Evolutionary conservation across 495 filamentous ascomycete genomes (phyloP), one percentile per base, ranked within the genome.

Genomic region (Elaphomyces granulatus): DNA sequence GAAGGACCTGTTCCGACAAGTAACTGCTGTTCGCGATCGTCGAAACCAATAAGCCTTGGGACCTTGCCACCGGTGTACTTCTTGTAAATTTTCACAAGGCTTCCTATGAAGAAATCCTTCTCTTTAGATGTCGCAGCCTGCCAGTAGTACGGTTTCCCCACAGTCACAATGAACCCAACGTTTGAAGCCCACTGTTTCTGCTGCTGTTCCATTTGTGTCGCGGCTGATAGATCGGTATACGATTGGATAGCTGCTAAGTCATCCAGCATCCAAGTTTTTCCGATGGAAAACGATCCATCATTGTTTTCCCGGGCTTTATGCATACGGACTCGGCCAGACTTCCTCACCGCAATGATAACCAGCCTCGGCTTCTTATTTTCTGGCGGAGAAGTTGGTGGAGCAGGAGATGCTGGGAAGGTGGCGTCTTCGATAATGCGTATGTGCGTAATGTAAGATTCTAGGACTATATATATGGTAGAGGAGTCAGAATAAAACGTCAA

Each of bases 61-160:
- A 79, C 59, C 43, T 75, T 81, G 8, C 92, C 90, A 18, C 83
- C 81, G 8, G 92, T 96, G 53, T 95, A 98, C 53, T 95, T 96
- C 42, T 74, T 79, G 55, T 81, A 98, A 28, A 98, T 94, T 61
- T 95, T 96, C 43, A 95, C 73, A 45, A 95, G 56, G 51, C 85
- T 93, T 18, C 80, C 82, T 51, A 96, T 92, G 57, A 98, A 98
- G 61, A 94, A 96, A 41, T 93, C 87, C 67, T 95, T 96, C 58
- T 96, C 90, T 63, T 93, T 94, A 34, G 80, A 70, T 9, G 80
- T 87, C 28, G 78, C 72, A 14, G 92, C 87, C 60, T 90, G 79
- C 90, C 90, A 98, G 56, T 93, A 96, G 56, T 98, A 98, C 0
- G 86, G 82, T 56, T 98, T 98, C 8, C 81, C 75, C 16, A 98